phyloP scores from a whole-genome alignment of 1,284 basidiomycete genomes.

The Thecaphora frezii region DNA sequence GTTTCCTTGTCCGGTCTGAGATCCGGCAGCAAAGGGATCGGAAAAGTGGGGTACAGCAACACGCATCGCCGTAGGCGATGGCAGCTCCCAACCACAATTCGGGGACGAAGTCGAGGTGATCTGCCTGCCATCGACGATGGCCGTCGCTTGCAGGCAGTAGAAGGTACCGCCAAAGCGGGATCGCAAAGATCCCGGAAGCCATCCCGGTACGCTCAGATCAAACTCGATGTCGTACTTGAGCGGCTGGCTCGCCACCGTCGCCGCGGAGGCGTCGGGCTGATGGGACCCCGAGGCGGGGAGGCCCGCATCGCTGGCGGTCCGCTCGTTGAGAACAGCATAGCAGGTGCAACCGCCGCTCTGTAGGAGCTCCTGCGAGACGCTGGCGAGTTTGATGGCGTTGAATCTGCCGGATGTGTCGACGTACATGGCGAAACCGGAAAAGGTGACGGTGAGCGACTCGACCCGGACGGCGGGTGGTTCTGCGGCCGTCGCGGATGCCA shows the following conservation, averaged over 20 bases:
- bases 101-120: not conserved
- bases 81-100: not conserved
- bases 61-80: not conserved
- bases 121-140: conserved; percentile 18
- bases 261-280: not conserved
- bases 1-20: too few relatives aligned
- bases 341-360: conserved; percentile 25
- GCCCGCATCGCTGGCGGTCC: too few relatives aligned
- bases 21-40: not conserved
- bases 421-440: conserved; percentile 53
- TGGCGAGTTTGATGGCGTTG: conserved; percentile 45
- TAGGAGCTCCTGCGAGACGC: conserved; percentile 42
- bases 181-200: conserved; percentile 53
- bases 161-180: conserved; percentile 54
- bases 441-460: conserved; percentile 32
- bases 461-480: conserved; percentile 34
- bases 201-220: conserved; percentile 53
- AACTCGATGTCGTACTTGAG: conserved; percentile 52
- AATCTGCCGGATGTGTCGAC: conserved; percentile 51
- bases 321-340: conserved; percentile 4
- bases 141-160: conserved; percentile 49
- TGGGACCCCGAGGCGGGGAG: too few relatives aligned
- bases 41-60: not conserved
- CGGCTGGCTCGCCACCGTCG: not conserved
- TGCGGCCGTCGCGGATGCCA: too few relatives aligned